Conservation (phyloP, 225 moss, liverwort and hornwort genomes). For the Neckera pumila region DNA sequence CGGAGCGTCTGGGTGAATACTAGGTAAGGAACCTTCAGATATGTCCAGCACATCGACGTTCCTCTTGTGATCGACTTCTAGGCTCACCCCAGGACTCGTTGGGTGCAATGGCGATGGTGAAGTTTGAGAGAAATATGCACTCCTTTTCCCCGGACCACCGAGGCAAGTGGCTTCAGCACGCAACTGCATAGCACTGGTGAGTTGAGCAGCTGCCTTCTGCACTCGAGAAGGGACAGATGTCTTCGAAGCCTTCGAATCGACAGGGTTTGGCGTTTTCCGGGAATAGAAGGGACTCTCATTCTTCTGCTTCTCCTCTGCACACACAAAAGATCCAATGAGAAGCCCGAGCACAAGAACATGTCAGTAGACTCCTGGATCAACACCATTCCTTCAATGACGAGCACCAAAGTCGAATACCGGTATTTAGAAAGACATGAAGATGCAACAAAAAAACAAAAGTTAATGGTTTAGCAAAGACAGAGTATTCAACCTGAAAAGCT, state of each 20-base stretch:
- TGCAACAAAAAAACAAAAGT: neutral
- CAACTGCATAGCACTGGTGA: neutral
- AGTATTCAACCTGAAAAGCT: conserved; percentile 13
- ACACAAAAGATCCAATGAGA: neutral
- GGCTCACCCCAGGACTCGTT: neutral
- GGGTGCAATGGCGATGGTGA: neutral
- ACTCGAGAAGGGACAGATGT: conserved; percentile 6
- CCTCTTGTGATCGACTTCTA: neutral
- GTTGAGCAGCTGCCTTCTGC: conserved; percentile 1
- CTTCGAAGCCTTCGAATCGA: conserved; percentile 1
- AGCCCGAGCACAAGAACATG: neutral
- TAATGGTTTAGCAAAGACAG: neutral
- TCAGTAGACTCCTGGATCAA: neutral
- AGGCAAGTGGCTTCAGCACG: conserved; percentile 9
- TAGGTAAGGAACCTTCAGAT: neutral
- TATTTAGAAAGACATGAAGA: neutral
- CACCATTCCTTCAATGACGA: neutral
- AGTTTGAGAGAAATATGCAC: conserved; percentile 41
- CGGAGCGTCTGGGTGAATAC: neutral
- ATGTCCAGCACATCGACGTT: neutral
- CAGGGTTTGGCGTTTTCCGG: neutral
- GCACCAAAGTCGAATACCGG: neutral
- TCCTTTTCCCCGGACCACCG: neutral
- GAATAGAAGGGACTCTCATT: neutral
- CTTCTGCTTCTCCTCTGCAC: conserved; percentile 14